phyloP scores from a whole-genome alignment of 2,329 filamentous ascomycete species.

The Trichoderma harzianum region DNA sequence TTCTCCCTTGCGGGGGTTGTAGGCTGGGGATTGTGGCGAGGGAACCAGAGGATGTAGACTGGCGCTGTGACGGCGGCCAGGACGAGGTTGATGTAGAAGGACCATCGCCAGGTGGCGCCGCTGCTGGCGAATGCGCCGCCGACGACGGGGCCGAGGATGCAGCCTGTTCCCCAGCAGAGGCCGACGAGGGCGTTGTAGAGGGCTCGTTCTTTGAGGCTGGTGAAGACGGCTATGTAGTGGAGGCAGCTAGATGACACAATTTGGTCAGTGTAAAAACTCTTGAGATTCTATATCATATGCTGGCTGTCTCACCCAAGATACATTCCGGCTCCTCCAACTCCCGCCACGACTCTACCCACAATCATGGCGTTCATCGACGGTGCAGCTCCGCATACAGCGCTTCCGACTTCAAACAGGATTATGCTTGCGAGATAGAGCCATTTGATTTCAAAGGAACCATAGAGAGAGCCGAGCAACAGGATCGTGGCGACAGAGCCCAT shows the following conservation, averaged over 20 bases:
- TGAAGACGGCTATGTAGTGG: neutral
- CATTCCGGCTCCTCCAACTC: constrained; percentile 40
- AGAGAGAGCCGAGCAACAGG: neutral
- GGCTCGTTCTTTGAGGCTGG: neutral
- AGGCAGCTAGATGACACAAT: neutral
- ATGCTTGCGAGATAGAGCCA: neutral
- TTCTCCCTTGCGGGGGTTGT: neutral
- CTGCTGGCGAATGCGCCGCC: neutral
- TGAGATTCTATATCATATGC: neutral
- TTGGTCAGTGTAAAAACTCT: neutral
- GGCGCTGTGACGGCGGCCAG: neutral
- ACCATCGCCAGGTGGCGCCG: neutral
- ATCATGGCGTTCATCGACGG: constrained; percentile 43
- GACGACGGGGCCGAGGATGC: neutral
- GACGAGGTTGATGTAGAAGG: neutral
- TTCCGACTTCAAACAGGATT: constrained; percentile 26
- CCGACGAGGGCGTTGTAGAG: neutral
- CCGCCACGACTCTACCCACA: constrained; percentile 40
- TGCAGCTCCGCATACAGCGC: constrained; percentile 38
- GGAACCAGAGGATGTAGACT: neutral
- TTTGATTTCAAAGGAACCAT: constrained; percentile 33
- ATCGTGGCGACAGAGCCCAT: constrained; percentile 1
- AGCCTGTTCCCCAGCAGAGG: neutral
- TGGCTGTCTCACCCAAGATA: constrained; percentile 22
- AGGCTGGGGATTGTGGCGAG: neutral